Conservation (phyloP, 768 basidiomycete genomes). For the Boletus huronensis region DNA sequence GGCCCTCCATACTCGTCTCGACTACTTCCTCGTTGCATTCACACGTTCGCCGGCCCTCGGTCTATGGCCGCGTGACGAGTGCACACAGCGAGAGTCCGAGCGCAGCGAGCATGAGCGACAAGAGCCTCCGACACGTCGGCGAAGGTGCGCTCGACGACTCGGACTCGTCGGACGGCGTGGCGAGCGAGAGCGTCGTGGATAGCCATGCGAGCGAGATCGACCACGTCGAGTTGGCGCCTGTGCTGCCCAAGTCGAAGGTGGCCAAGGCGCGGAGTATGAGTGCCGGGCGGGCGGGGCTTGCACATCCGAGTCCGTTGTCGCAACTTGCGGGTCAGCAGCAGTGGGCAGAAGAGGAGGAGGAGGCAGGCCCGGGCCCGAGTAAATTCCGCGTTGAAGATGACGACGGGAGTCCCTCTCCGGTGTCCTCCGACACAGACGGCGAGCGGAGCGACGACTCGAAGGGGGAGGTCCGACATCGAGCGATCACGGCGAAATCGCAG, state of each 20-base stretch:
- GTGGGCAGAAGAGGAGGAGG: conserved; percentile 53
- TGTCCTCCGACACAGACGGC: conserved; percentile 63
- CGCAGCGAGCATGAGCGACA: conserved; percentile 36
- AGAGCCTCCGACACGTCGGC: conserved; percentile 61
- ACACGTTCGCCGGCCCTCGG: conserved; percentile 35
- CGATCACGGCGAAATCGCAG: conserved; percentile 5
- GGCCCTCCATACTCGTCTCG: conserved; percentile 38
- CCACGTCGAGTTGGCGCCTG: conserved; percentile 30
- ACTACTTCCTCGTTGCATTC: conserved; percentile 31
- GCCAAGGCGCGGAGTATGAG: conserved; percentile 38
- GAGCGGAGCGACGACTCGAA: conserved; percentile 35
- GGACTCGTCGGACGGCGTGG: conserved; percentile 49
- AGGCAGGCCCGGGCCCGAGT: conserved; percentile 2
- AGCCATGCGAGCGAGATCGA: conserved; percentile 30
- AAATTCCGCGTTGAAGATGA: conserved; percentile 41
- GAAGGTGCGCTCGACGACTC: conserved; percentile 79
- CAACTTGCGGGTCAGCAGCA: conserved; percentile 49
- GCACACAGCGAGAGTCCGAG: conserved; percentile 33
- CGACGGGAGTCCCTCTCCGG: conserved; percentile 51
- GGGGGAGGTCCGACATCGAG: neutral
- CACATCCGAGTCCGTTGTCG: conserved; percentile 66
- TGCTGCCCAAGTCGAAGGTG: conserved; percentile 19
- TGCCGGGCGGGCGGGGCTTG: conserved; percentile 23
- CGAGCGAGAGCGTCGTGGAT: conserved; percentile 19
- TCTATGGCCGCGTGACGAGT: conserved; percentile 39